Conservation (phyloP, 768 basidiomycete genomes). For the Boletus rex-veris region DNA sequence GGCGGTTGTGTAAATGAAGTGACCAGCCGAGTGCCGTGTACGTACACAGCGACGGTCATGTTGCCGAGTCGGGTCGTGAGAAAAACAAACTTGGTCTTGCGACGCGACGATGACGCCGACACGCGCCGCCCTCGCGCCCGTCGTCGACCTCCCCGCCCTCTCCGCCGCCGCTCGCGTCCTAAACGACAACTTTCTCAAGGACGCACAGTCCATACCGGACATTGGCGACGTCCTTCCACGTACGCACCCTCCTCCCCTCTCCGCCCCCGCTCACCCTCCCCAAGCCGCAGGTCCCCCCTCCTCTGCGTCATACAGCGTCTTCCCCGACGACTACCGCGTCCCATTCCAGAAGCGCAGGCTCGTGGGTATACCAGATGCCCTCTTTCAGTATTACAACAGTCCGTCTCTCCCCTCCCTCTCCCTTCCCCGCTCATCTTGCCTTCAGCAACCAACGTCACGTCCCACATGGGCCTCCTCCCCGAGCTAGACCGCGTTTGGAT, state of each 20-base stretch:
- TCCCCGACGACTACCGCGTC: constrained; percentile 71
- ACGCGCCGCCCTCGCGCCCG: constrained; percentile 13
- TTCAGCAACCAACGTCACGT: constrained; percentile 62
- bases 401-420: constrained; percentile 21
- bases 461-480: constrained; percentile 88
- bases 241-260: constrained; percentile 21
- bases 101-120: constrained; percentile 16
- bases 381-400: constrained; percentile 81
- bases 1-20: too few relatives aligned
- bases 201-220: constrained; percentile 73
- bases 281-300: constrained; percentile 61
- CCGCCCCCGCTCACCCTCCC: constrained; percentile 6
- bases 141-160: constrained; percentile 59
- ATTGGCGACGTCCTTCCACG: constrained; percentile 65
- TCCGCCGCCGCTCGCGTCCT: constrained; percentile 65
- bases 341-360: constrained; percentile 78
- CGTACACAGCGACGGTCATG: constrained; percentile 62
- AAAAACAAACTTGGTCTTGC: constrained; percentile 23
- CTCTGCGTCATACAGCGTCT: constrained; percentile 76
- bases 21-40: constrained; percentile 84
- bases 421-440: constrained; percentile 13
- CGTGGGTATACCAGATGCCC: constrained; percentile 70
- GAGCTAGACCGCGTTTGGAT: constrained; percentile 96
- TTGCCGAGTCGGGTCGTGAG: constrained; percentile 58
- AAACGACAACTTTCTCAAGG: constrained; percentile 66